phyloP scores from a whole-genome alignment of 2,329 filamentous ascomycete genomes.

The Diaporthe citrichinensis region DNA sequence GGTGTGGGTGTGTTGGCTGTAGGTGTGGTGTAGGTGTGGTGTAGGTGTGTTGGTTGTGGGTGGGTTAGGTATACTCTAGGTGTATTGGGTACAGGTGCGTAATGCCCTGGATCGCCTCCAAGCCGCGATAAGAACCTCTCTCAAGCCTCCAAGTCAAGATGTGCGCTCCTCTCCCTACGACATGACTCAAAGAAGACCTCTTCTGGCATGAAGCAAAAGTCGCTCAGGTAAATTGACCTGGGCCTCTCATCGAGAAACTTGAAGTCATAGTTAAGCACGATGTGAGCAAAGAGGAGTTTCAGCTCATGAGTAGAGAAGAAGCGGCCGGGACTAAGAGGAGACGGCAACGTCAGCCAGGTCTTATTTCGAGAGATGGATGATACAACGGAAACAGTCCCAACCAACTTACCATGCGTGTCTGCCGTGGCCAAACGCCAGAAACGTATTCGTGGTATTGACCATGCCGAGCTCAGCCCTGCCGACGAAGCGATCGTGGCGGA shows the following conservation, averaged over 20 bases:
- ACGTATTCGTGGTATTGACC: slow-evolving; percentile 6
- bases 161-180: slow-evolving; percentile 6
- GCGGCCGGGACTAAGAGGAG: neutral
- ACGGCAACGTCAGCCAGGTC: neutral
- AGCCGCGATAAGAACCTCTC: no score
- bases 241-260: neutral
- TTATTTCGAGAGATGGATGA: neutral
- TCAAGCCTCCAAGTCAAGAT: neutral
- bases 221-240: slow-evolving; percentile 4
- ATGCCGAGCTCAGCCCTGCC: slow-evolving; percentile 44
- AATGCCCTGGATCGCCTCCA: no score
- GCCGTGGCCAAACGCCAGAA: slow-evolving; percentile 23
- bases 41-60: no score
- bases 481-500: slow-evolving; percentile 53
- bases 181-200: slow-evolving; percentile 1
- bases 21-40: no score
- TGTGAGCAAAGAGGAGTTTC: slow-evolving; percentile 22
- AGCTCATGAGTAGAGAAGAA: slow-evolving; percentile 25
- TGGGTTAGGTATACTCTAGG: no score
- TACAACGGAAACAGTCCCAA: no score
- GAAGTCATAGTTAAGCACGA: slow-evolving; percentile 21
- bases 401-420: slow-evolving; percentile 18
- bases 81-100: no score
- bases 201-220: slow-evolving; percentile 1
- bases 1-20: no score